Percentiles rank a stretch among this genome's conserved stretches.
These are phyloP conservation scores for Pythium aphanidermatum DNA, from an alignment of 352 stramenopile genomes.

Conservation along the genomic window DNA sequence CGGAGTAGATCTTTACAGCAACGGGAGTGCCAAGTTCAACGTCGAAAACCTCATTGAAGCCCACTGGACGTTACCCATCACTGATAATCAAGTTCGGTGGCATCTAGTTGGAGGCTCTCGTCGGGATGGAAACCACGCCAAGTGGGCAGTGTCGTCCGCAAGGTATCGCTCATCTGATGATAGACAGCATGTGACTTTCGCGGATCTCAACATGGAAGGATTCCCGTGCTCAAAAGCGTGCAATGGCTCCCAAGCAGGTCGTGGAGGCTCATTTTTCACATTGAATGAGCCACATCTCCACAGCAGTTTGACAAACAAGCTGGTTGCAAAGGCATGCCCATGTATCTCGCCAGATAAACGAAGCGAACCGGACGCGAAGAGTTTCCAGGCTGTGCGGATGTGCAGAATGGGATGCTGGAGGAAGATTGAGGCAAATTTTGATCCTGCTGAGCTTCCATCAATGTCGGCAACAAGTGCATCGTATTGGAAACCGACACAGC, in stretches of 20 bases:
- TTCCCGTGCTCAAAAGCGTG: constrained; percentile 70
- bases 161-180: constrained; percentile 8
- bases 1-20: constrained; percentile 28
- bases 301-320: constrained; percentile 29
- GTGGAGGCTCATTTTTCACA: constrained; percentile 67
- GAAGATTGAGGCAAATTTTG: constrained; percentile 40
- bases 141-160: constrained; percentile 64
- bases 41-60: constrained; percentile 75
- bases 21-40: constrained; percentile 61
- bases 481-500: constrained; percentile 28
- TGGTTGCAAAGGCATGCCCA: constrained; percentile 43
- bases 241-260: constrained; percentile 66
- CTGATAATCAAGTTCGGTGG: constrained; percentile 44
- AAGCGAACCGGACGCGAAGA: constrained; percentile 1
- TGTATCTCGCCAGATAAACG: constrained; percentile 21
- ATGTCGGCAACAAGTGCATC: constrained; percentile 51
- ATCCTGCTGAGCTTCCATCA: constrained; percentile 28
- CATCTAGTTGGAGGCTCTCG: constrained; percentile 50
- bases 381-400: constrained; percentile 51
- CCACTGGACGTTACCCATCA: constrained; percentile 30
- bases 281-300: constrained; percentile 39
- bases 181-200: constrained; percentile 42
- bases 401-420: constrained; percentile 58
- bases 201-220: constrained; percentile 77
- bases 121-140: constrained; percentile 61